Evolutionary conservation across 306 rosid genomes (phyloP).

Genomic region (Amphicarpaea edgeworthii): DNA sequence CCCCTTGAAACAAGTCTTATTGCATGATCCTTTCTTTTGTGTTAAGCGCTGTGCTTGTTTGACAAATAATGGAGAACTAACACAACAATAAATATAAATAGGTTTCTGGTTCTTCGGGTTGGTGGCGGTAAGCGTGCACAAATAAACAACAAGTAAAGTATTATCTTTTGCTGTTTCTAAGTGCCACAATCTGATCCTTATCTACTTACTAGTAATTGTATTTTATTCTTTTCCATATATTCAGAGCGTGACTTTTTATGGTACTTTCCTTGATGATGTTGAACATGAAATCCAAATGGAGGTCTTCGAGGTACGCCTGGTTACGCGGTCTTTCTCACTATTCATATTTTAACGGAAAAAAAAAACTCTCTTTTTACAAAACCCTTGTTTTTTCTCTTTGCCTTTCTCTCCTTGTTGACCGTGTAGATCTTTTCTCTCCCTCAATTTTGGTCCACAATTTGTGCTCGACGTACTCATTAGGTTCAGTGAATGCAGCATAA

Average conservation of each 20-base stretch:
- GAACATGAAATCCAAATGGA: constrained; percentile 30
- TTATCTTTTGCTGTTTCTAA: constrained; percentile 14
- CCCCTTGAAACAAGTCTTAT: constrained; percentile 24
- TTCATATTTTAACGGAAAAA: constrained; percentile 53
- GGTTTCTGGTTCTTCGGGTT: neutral
- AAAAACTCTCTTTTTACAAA: constrained; percentile 1
- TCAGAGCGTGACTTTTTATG: constrained; percentile 67
- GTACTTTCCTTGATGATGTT: constrained; percentile 41
- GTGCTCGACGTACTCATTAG: neutral
- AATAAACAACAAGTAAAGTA: no score
- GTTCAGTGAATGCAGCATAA: neutral
- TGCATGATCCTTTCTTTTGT: neutral
- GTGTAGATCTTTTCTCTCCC: neutral
- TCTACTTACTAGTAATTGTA: neutral
- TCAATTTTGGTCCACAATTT: constrained; percentile 30
- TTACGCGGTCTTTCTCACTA: constrained; percentile 34
- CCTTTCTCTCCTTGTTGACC: constrained; percentile 9
- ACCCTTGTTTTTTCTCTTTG: constrained; percentile 17
- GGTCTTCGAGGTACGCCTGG: constrained; percentile 40
- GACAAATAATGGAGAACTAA: neutral
- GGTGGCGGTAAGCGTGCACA: constrained; percentile 1
- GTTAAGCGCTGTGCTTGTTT: neutral
- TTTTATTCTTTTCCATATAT: neutral
- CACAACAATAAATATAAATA: neutral
- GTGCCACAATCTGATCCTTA: neutral